Conservation (phyloP, 306 rosid species). For the Quercus glauca region DNA sequence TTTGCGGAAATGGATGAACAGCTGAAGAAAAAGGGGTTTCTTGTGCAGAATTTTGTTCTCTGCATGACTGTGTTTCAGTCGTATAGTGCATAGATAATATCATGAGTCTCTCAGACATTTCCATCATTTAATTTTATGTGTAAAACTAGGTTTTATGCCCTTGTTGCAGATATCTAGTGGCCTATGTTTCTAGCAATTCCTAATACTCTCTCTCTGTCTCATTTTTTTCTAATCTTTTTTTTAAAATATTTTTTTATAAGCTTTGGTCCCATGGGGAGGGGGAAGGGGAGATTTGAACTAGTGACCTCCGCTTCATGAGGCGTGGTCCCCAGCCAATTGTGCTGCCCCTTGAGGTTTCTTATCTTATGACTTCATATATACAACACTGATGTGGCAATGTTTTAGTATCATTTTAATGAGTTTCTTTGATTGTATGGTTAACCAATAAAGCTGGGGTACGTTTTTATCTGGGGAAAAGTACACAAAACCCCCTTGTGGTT, state of each 20-base stretch:
- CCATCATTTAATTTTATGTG: not conserved
- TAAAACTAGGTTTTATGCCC: not conserved
- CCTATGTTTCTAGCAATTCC: not conserved
- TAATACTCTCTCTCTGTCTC: not conserved
- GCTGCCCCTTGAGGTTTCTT: too few species aligned
- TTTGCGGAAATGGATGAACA: not conserved
- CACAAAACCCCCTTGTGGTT: too few species aligned
- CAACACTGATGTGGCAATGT: not conserved
- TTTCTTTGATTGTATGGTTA: not conserved
- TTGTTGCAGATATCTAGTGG: not conserved
- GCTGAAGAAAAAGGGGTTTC: not conserved
- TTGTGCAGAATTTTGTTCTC: not conserved
- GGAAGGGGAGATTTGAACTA: too few species aligned
- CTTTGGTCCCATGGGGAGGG: too few species aligned
- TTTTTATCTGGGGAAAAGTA: not conserved
- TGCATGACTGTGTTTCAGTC: conserved; percentile 4
- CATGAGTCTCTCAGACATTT: not conserved
- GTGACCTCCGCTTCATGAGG: too few species aligned
- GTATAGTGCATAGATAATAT: not conserved
- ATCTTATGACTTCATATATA: not conserved
- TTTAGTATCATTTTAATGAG: not conserved
- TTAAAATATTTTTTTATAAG: too few species aligned
- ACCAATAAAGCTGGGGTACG: not conserved
- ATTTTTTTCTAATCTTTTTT: too few species aligned
- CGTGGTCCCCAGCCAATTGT: too few species aligned